phyloP scores from a whole-genome alignment of 2,329 filamentous ascomycete genomes.

The Xylariaceae sp. region DNA sequence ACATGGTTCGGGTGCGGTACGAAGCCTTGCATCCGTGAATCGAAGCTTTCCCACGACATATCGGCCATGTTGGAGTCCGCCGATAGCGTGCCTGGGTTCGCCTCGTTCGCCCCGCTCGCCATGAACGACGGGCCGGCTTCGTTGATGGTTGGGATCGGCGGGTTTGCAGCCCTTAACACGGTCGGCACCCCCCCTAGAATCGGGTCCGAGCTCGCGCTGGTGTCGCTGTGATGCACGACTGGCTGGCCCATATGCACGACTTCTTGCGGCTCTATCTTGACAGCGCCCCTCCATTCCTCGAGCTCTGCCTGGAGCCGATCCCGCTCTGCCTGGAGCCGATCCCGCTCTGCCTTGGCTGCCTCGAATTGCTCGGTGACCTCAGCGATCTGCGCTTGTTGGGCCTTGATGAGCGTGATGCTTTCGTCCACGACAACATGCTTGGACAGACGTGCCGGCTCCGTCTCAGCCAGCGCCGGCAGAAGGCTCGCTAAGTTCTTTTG shows the following conservation, averaged over 20 bases:
- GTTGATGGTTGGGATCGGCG: conserved; percentile 9
- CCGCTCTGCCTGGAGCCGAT: conserved; percentile 18
- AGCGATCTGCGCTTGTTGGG: conserved; percentile 22
- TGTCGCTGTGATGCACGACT: conserved; percentile 4
- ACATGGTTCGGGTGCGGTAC: conserved; percentile 5
- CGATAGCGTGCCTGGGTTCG: conserved; percentile 3
- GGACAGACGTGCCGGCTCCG: conserved; percentile 33
- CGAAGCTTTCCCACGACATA: conserved; percentile 15
- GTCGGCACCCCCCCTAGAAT: conserved; percentile 9
- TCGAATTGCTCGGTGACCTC: conserved; percentile 14
- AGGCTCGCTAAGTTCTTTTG: conserved; percentile 32
- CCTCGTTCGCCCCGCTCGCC: conserved; percentile 9
- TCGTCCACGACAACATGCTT: conserved; percentile 37
- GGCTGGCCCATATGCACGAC: conserved; percentile 5
- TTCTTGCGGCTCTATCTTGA: conserved; percentile 20
- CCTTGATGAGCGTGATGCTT: conserved; percentile 29
- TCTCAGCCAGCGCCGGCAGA: conserved; percentile 30
- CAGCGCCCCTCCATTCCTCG: conserved; percentile 19
- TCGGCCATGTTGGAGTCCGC: conserved; percentile 2
- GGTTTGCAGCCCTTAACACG: conserved; percentile 4
- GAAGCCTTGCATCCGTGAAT: conserved; percentile 12
- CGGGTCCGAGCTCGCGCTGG: conserved; percentile 3
- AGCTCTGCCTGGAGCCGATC: conserved; percentile 21
- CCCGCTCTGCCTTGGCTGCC: conserved; percentile 16
- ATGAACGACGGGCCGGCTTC: conserved; percentile 10